A percentile compares a stretch with the other conserved stretches of the same genome.
phyloP scores from a whole-genome alignment of 805 yeast species.

The Schizosaccharomyces octosporus region DNA sequence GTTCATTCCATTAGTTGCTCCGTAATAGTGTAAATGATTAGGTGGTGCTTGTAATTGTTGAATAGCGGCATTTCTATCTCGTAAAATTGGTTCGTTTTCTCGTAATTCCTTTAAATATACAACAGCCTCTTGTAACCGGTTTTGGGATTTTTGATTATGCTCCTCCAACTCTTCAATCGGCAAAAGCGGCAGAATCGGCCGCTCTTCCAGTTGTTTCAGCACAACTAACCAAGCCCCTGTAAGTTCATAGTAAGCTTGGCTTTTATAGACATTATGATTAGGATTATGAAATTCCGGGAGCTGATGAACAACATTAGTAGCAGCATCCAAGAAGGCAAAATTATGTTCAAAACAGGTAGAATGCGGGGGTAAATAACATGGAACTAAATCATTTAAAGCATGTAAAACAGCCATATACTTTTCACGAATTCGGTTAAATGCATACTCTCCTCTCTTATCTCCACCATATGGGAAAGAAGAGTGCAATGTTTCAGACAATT shows the following conservation, averaged over 20 bases:
- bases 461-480: conserved; percentile 49
- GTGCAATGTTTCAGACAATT: conserved; percentile 21
- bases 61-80: background rate
- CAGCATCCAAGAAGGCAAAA: conserved; percentile 35
- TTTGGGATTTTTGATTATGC: conserved; percentile 22
- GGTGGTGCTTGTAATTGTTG: background rate
- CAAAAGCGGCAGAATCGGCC: conserved; percentile 18
- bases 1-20: background rate
- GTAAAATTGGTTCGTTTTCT: background rate
- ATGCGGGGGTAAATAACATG: conserved; percentile 47
- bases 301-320: conserved; percentile 33
- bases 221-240: conserved; percentile 32
- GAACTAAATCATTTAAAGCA: conserved; percentile 49
- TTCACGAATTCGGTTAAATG: conserved; percentile 48
- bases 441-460: conserved; percentile 47
- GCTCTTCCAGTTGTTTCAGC: conserved; percentile 16
- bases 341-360: conserved; percentile 30
- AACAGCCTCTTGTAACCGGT: conserved; percentile 21
- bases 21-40: background rate
- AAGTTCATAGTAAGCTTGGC: conserved; percentile 35
- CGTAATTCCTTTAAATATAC: conserved; percentile 16
- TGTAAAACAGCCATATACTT: conserved; percentile 41
- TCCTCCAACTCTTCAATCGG: conserved; percentile 18
- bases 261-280: conserved; percentile 19
- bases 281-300: conserved; percentile 39